Evolutionary conservation across 2,329 filamentous ascomycete genomes (phyloP), one percentile per base, ranked within the genome.

Genomic region (Beauveria scarabaeidicola): DNA sequence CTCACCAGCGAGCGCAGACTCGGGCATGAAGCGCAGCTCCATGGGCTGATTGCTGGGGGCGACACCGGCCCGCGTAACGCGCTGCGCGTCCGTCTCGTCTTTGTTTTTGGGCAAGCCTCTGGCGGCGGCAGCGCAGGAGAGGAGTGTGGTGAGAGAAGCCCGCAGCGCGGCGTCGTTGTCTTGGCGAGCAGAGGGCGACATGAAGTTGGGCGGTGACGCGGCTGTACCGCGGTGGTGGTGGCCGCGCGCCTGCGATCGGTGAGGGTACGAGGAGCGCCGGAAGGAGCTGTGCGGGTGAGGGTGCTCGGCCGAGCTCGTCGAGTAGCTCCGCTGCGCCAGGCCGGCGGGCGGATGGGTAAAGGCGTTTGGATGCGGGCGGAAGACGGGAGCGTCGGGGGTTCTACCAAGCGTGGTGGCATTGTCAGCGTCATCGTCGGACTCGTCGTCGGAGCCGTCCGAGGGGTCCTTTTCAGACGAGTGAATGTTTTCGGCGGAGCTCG

Each of bases 101-200:
- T 78, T 77, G 17, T 78, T 75, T 69, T 94, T 96, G 1, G 88
- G 85, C 17, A 94, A 78, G 4, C 89, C 88, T 47, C 94, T 84
- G 1, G 93, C 94, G 0, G 93, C 94, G 3, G 92, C 91, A 0
- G 91, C 93, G 68, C 91, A 96, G n/a, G 93, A 97, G 13, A 99
- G 83, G 13, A 99, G 81, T 0, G 94, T 97, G 1, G 91, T 96
- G n/a, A 99, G 80, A 52, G 91, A 96, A 21, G 94, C 91, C 38
- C 94, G 87, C 11, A 99, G 80, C 2, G 91, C 94, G 32, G 91
- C 94, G 67, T 99, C 94, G 67, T 97, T 92, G 66, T 97, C 91
- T 52, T 90, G 87, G 66, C 91, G 90, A 66, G 90, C 85, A 3
- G 84, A 83, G 1, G 90, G 87, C 0, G 88, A 87, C 69, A 90